phyloP scores from a whole-genome alignment of 768 basidiomycete genomes.

The Terana coerulea region DNA sequence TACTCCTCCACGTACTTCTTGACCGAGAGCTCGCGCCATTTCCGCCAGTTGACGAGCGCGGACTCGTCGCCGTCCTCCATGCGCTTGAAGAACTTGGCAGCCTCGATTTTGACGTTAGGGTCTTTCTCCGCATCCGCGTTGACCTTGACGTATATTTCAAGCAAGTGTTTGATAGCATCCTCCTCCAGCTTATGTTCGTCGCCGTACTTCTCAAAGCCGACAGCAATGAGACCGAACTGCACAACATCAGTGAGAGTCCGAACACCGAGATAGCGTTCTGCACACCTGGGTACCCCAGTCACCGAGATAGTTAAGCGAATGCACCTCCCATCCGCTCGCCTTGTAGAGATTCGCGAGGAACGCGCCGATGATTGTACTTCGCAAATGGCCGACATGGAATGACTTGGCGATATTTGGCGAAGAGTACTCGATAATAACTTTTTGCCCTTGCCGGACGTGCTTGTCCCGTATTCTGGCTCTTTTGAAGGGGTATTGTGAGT shows the following conservation, averaged over 20 bases:
- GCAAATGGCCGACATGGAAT: slow-evolving; percentile 95
- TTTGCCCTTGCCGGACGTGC: slow-evolving; percentile 77
- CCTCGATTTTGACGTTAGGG: slow-evolving; percentile 67
- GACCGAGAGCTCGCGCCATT: slow-evolving; percentile 90
- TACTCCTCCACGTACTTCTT: slow-evolving; percentile 89
- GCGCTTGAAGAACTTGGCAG: slow-evolving; percentile 85
- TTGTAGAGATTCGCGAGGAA: slow-evolving; percentile 90
- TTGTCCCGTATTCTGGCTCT: slow-evolving; percentile 77
- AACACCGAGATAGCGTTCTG: background rate
- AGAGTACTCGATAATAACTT: slow-evolving; percentile 85
- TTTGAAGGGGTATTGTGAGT: slow-evolving; percentile 59
- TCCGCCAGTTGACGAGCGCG: slow-evolving; percentile 83
- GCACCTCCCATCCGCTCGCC: slow-evolving; percentile 91
- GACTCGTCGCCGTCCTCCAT: slow-evolving; percentile 93
- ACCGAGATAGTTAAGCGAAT: slow-evolving; percentile 90
- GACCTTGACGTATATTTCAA: slow-evolving; percentile 92
- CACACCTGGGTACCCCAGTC: slow-evolving; percentile 97
- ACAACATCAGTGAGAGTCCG: background rate
- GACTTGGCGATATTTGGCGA: slow-evolving; percentile 97
- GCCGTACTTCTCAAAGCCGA: slow-evolving; percentile 91
- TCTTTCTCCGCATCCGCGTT: slow-evolving; percentile 79
- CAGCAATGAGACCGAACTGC: slow-evolving; percentile 83
- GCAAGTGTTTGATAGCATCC: slow-evolving; percentile 93
- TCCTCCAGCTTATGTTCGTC: slow-evolving; percentile 75
- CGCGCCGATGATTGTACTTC: slow-evolving; percentile 98